Base-by-base conservation (phyloP, 2,329 filamentous ascomycete genomes). In the Juglanconis sp. region DNA sequence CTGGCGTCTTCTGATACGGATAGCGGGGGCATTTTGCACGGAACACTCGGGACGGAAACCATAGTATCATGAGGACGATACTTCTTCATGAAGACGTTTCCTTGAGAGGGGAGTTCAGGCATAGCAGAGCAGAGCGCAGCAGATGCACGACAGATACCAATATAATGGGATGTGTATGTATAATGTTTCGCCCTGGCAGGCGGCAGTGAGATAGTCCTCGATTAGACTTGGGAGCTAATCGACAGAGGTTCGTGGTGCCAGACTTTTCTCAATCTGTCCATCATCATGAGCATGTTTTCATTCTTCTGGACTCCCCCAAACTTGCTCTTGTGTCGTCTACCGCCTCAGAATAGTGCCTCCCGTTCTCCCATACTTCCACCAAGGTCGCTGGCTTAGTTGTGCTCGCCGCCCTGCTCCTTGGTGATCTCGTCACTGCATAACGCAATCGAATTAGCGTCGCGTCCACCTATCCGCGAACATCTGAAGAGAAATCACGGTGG, bases 371-470 rank as follows among this genome's bases (percentile, higher is more conserved):
- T 51, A 36, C 38, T 44, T 42, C 38, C 6, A 42, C 38, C 38
- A 15, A 3, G 4, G 24, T 52, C 49, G 56, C 48, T 31, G 32
- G 31, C 32, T 63, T 83, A 86, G 75, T 86, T 85, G 66, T 83
- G 74, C 79, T 91, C 87, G 73, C 87, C 87, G 65, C 86, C 85
- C 77, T 89, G 84, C 53, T 86, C 80, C 77, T 84, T 88, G 75
- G 89, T 91, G 70, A 95, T 81, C 66, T 92, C 87, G 69, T 95
- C 87, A 72, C 91, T 95, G 70, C 63, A 35, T 44, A 52, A 62
- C 24, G 38, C 31, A 44, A 60, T 56, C 46, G 47, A 55, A 50
- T 57, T 55, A 63, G 56, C 50, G 48, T 63, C 56, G 61, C 35
- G 65, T 42, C 38, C 38, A 11, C 38, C 24, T 24, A 24, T 24